phyloP scores from a whole-genome alignment of 768 basidiomycete species.

The Hygrocybe punicea region DNA sequence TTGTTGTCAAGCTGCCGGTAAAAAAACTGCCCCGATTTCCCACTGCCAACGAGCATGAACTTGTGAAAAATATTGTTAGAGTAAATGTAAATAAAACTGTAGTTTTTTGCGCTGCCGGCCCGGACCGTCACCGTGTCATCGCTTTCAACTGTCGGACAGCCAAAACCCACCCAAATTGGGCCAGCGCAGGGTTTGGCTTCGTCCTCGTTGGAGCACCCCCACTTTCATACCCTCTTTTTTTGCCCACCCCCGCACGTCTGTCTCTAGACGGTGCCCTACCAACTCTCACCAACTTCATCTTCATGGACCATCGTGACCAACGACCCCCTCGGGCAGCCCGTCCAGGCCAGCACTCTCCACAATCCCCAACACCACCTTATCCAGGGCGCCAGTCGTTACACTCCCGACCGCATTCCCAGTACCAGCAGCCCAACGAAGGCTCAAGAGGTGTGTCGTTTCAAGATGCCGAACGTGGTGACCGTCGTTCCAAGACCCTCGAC shows the following conservation, averaged over 20 bases:
- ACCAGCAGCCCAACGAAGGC: constrained; percentile 35
- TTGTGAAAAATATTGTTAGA: no score
- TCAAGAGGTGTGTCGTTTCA: constrained; percentile 65
- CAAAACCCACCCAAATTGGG: no score
- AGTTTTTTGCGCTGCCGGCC: no score
- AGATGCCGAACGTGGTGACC: constrained; percentile 65
- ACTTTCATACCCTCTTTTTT: background rate
- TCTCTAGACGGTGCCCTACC: background rate
- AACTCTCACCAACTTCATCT: no score
- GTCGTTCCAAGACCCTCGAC: constrained; percentile 52
- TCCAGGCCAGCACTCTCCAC: constrained; percentile 41
- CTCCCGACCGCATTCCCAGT: constrained; percentile 25
- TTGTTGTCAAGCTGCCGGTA: no score
- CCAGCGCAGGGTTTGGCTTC: no score
- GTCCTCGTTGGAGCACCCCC: no score
- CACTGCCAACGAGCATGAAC: no score
- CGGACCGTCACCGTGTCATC: no score
- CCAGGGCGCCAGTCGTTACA: constrained; percentile 23
- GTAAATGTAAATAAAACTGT: no score
- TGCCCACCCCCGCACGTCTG: background rate
- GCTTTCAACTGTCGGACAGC: no score
- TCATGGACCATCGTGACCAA: constrained; percentile 46
- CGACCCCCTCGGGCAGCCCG: constrained; percentile 56
- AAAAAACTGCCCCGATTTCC: no score
- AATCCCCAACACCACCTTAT: constrained; percentile 42